Conservation (phyloP, 2,329 filamentous ascomycete genomes). For the Colletotrichum sp. region DNA sequence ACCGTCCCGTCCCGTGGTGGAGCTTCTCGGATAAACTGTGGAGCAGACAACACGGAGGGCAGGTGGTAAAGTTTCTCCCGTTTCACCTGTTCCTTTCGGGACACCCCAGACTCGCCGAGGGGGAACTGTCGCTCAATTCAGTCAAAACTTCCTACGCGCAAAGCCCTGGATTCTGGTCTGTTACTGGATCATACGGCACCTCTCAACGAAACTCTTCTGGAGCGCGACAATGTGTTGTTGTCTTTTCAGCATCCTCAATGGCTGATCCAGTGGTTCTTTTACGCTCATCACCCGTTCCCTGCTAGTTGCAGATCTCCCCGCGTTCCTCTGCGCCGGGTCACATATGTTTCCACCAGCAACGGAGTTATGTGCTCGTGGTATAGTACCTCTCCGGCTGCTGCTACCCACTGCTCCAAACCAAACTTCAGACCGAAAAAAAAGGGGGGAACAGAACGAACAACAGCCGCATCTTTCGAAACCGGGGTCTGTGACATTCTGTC, state of each 20-base stretch:
- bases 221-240: not conserved
- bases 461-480: constrained; percentile 9
- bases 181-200: not conserved
- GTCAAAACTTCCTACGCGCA: not conserved
- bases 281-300: not conserved
- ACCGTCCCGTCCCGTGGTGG: not conserved
- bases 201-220: not conserved
- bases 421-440: not conserved
- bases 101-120: not conserved
- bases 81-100: constrained; percentile 8
- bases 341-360: not conserved
- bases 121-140: not conserved
- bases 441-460: not conserved
- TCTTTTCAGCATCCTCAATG: not conserved
- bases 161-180: not conserved
- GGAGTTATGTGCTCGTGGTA: not conserved
- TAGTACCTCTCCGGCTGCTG: not conserved
- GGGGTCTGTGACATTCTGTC: constrained; percentile 23
- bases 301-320: constrained; percentile 18
- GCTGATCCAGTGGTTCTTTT: not conserved
- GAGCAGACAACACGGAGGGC: not conserved
- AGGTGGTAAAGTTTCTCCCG: not conserved
- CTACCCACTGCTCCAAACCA: not conserved
- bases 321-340: not conserved
- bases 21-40: not conserved